Conservation (phyloP, 257 asterid genomes). For the Penstemon eatonii region DNA sequence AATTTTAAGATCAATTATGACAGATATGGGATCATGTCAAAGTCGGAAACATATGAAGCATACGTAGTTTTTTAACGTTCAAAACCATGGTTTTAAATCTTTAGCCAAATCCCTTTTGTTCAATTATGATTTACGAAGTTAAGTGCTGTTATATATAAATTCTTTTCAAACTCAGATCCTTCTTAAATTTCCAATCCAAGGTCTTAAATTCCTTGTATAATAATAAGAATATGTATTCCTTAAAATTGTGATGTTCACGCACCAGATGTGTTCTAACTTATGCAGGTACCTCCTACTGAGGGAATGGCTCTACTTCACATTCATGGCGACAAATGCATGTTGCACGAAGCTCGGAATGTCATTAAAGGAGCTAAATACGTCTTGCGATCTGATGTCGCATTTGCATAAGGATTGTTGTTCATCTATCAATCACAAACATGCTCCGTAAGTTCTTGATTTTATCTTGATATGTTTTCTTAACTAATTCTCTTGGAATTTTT, state of each 20-base stretch:
- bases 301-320: slow-evolving; percentile 93
- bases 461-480: not conserved
- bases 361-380: slow-evolving; percentile 80
- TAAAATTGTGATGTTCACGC: not conserved
- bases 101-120: not conserved
- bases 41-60: not conserved
- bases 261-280: not conserved
- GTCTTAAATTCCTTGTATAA: not conserved
- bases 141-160: too few relatives aligned
- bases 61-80: not conserved
- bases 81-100: not conserved
- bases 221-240: too few relatives aligned
- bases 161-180: not conserved
- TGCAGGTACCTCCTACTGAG: slow-evolving; percentile 80
- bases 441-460: slow-evolving; percentile 1
- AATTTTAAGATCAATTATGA: not conserved
- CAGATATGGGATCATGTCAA: not conserved
- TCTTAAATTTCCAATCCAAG: not conserved
- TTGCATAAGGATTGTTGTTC: slow-evolving; percentile 39
- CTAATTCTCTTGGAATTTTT: not conserved
- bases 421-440: slow-evolving; percentile 4
- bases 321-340: slow-evolving; percentile 90
- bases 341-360: slow-evolving; percentile 86
- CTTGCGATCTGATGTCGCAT: slow-evolving; percentile 79
- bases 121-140: too few relatives aligned